Evolutionary conservation across 306 rosid species (phyloP).

Genomic region (Datisca glomerata): DNA sequence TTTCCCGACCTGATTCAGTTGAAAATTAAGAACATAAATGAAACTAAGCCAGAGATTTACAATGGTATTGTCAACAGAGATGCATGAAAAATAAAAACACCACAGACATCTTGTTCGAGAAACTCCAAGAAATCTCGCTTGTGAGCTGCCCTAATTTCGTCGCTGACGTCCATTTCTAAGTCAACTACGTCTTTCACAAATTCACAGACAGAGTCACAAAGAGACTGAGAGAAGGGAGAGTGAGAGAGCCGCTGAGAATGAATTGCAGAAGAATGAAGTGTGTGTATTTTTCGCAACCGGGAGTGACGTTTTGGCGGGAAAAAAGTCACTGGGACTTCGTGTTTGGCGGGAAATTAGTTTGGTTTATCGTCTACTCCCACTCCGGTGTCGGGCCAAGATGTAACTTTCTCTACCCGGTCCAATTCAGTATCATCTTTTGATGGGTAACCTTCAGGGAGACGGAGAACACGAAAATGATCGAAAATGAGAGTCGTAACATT

Average conservation of each 20-base stretch:
- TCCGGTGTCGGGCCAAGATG: too few relatives aligned
- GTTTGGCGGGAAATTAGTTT: not conserved
- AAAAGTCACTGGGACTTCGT: not conserved
- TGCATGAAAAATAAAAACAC: not conserved
- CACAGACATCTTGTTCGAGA: constrained; percentile 70
- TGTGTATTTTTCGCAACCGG: too few relatives aligned
- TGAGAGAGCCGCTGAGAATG: not conserved
- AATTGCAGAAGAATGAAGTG: too few relatives aligned
- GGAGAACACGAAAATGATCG: too few relatives aligned
- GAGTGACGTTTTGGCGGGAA: constrained; percentile 1
- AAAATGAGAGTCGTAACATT: too few relatives aligned
- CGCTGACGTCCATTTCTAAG: constrained; percentile 64
- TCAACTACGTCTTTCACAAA: too few relatives aligned
- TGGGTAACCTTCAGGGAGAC: too few relatives aligned
- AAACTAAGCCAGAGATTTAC: not conserved
- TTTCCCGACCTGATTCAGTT: constrained; percentile 27
- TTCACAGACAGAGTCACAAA: too few relatives aligned
- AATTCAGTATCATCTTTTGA: too few relatives aligned
- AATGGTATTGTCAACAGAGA: constrained; percentile 1
- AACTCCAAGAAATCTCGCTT: constrained; percentile 78
- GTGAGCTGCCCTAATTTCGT: constrained; percentile 86
- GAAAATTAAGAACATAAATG: not conserved
- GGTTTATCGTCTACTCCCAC: too few relatives aligned
- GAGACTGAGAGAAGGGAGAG: not conserved
- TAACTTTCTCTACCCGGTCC: too few relatives aligned